Evolutionary conservation across 306 rosid genomes (phyloP).

Genomic region (Gastrolobium villosum): DNA sequence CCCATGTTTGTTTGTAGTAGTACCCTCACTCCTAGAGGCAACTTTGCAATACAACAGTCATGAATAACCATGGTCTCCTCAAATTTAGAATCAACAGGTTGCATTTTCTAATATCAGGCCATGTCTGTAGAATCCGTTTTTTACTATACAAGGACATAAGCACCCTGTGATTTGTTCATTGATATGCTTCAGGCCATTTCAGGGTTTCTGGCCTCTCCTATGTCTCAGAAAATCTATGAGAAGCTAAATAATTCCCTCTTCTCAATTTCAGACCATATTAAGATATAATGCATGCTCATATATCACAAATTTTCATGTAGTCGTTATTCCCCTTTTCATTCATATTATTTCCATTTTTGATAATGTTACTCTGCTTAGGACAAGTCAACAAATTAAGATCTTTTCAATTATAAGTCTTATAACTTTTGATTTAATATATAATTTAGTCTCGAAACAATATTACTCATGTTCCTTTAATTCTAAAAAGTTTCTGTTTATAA

Average conservation of each 20-base stretch:
- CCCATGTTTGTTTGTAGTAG: conserved; percentile 83
- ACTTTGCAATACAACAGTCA: conserved; percentile 19
- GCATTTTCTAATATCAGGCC: background rate
- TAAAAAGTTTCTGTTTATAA: too few species aligned
- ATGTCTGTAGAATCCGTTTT: conserved; percentile 37
- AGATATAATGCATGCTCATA: conserved; percentile 22
- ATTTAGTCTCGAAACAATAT: too few species aligned
- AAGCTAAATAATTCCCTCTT: background rate
- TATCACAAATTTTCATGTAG: conserved; percentile 17
- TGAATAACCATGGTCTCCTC: background rate
- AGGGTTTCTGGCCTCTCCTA: conserved; percentile 4
- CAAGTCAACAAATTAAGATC: background rate
- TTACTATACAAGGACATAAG: conserved; percentile 12
- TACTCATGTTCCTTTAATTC: too few species aligned
- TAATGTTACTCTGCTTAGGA: background rate
- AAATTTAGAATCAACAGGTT: conserved; percentile 7
- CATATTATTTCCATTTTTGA: background rate
- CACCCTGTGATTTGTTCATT: conserved; percentile 8
- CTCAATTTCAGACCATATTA: conserved; percentile 6
- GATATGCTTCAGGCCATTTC: conserved; percentile 36
- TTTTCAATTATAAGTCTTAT: background rate
- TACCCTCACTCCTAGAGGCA: conserved; percentile 34
- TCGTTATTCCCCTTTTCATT: conserved; percentile 20
- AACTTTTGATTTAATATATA: too few species aligned
- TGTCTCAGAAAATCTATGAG: background rate